Evolutionary conservation across 192 early-diverging fungal species (phyloP).

Genomic region (Linderina pennispora): DNA sequence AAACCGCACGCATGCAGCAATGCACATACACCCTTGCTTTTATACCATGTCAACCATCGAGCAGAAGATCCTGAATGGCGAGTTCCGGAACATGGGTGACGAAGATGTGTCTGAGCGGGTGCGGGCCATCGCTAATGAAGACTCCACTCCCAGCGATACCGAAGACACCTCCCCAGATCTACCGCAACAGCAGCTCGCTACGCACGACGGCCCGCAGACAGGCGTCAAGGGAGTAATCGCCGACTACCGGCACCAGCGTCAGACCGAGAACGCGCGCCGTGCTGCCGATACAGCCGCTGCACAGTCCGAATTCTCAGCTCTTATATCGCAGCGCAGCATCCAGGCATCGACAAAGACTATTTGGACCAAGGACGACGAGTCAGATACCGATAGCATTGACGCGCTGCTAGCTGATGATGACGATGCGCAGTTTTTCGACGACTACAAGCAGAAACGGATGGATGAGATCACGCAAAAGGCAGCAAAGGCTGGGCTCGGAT

Average conservation of each 20-base stretch:
- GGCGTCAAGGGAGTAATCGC: slow-evolving; percentile 41
- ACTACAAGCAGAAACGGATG: slow-evolving; percentile 3
- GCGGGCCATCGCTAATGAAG: slow-evolving; percentile 4
- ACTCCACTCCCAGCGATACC: neutral
- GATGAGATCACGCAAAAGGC: neutral
- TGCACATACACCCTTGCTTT: too few species aligned
- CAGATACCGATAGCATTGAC: neutral
- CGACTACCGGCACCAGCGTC: slow-evolving; percentile 26
- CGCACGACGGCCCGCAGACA: slow-evolving; percentile 35
- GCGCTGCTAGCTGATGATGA: slow-evolving; percentile 4
- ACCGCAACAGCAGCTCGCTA: neutral
- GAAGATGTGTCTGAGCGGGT: slow-evolving; percentile 7
- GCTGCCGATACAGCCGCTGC: neutral
- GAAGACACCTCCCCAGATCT: neutral
- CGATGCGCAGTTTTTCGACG: slow-evolving; percentile 21
- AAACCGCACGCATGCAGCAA: too few species aligned
- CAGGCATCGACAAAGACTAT: slow-evolving; percentile 5
- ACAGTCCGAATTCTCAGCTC: slow-evolving; percentile 2
- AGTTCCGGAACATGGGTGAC: slow-evolving; percentile 4
- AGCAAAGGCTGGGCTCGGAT: slow-evolving; percentile 1
- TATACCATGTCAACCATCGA: slow-evolving; percentile 23
- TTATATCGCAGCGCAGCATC: slow-evolving; percentile 1
- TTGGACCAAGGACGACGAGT: slow-evolving; percentile 12
- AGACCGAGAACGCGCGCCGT: slow-evolving; percentile 5
- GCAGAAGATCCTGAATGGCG: neutral